Conservation (phyloP, 2,329 filamentous ascomycete genomes). For the Botrytis aclada region DNA sequence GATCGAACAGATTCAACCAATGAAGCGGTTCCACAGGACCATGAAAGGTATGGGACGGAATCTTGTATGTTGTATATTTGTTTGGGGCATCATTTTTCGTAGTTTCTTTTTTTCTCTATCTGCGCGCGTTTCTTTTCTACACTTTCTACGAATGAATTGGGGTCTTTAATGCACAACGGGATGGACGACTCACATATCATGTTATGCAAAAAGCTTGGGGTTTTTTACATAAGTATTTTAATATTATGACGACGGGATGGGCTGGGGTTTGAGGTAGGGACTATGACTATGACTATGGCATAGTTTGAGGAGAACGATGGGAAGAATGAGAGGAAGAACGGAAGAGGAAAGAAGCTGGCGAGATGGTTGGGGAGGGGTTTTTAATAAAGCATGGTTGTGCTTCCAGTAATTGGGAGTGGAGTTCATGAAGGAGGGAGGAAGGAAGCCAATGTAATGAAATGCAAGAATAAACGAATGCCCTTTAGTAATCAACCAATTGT, state of each 20-base stretch:
- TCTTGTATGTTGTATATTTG: conserved; percentile 19
- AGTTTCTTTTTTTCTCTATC: not conserved
- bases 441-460: not conserved
- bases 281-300: not conserved
- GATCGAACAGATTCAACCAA: conserved; percentile 1
- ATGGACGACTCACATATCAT: not conserved
- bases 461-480: not conserved
- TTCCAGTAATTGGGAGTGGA: not conserved
- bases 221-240: conserved; percentile 5
- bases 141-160: conserved; percentile 2
- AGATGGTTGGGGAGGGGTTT: not conserved
- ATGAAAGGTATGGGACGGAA: not conserved
- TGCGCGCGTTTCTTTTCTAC: not conserved
- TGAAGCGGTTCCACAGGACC: conserved; percentile 1
- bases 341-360: not conserved
- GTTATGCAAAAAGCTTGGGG: conserved; percentile 13
- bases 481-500: not conserved
- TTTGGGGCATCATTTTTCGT: not conserved
- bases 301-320: not conserved
- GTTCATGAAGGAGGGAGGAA: not conserved
- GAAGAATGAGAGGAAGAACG: no score
- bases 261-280: not conserved
- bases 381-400: conserved; percentile 4
- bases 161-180: conserved; percentile 13
- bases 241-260: conserved; percentile 10